Base-by-base conservation (phyloP, 2,329 filamentous ascomycete species). In the Trichoderma asperellum region DNA sequence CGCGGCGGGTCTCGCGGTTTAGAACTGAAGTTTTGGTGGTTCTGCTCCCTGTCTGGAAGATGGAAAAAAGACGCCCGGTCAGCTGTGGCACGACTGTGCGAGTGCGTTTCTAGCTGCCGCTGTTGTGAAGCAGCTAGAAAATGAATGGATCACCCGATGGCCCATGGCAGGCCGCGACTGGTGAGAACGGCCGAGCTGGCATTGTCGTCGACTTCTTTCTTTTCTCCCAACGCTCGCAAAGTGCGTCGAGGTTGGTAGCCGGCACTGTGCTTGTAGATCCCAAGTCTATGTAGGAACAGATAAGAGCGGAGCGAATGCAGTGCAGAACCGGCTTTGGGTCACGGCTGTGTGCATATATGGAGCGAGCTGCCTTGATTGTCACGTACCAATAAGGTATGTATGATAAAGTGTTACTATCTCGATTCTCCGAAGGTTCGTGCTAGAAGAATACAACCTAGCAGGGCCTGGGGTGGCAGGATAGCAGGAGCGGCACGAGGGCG, bases 91-190 rank as follows among this genome's bases (percentile, higher is more conserved):
- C 68, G 57, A 70, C 35, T 59, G 68, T 49, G 21, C 47, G 11
- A 24, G 47, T 57, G 68, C 24, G 62, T 55, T 63, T 67, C 68
- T 29, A 56, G 62, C 40, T 67, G 68, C 68, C 68, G 62, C 57
- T 29, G 56, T 53, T 40, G 62, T 62, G 58, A 57, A 67, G 62
- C 62, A 66, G 53, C 62, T 66, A 66, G 34, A 58, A 27, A 49
- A 34, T 5, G 55, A 59, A 35, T 67, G 55, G 64, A 67, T 52
- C 53, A 43, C 40, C 55, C 55, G 55, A 47, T 29, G 53, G 53
- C 55, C 64, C 55, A 47, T 57, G 64, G 64, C 64, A 35, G 53
- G 40, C 21, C n/a, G 52, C 55, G 40, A 59, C 37, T 29, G 43
- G 29, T 32, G 55, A 67, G 40, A 67, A 52, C n/a, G 64, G 55